A percentile compares a stretch with the other conserved stretches of the same genome.
These are phyloP conservation scores for Amaranthus tricolor DNA, from an alignment of 179 eudicot genomes.

Conservation along the genomic window DNA sequence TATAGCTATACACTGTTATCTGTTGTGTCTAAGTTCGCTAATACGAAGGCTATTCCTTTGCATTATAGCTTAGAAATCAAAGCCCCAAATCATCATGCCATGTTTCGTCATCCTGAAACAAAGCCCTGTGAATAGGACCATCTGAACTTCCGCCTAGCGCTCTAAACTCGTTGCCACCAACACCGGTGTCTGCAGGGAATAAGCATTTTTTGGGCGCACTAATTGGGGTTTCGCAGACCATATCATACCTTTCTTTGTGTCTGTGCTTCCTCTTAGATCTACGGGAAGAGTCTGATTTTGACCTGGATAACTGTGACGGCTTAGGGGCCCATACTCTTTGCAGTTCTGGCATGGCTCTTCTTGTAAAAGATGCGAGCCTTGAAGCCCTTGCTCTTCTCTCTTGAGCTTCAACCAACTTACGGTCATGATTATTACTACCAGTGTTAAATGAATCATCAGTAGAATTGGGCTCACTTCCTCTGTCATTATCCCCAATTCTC, in stretches of 20 bases:
- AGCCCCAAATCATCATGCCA: slow-evolving; percentile 23
- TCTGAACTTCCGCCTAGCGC: slow-evolving; percentile 27
- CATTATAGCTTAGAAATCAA: slow-evolving; percentile 9
- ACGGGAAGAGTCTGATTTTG: slow-evolving; percentile 38
- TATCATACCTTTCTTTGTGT: slow-evolving; percentile 38
- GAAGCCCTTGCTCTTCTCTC: slow-evolving; percentile 67
- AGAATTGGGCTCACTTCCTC: slow-evolving; percentile 44
- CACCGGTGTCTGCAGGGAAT: slow-evolving; percentile 27
- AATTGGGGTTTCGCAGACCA: slow-evolving; percentile 78
- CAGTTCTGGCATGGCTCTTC: slow-evolving; percentile 62
- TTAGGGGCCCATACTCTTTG: slow-evolving; percentile 97
- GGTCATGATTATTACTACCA: slow-evolving; percentile 39
- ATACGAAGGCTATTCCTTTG: neutral
- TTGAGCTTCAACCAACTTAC: slow-evolving; percentile 55
- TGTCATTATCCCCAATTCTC: slow-evolving; percentile 41
- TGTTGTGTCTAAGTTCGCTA: slow-evolving; percentile 12
- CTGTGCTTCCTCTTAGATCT: slow-evolving; percentile 48
- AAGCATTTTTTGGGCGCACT: slow-evolving; percentile 39
- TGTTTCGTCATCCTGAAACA: slow-evolving; percentile 64
- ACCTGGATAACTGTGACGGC: slow-evolving; percentile 44
- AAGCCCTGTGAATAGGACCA: slow-evolving; percentile 53
- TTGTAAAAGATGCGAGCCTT: slow-evolving; percentile 54
- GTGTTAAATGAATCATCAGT: slow-evolving; percentile 53
- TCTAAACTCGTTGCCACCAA: slow-evolving; percentile 19
- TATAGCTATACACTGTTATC: neutral